Evolutionary conservation across 1,284 basidiomycete genomes (phyloP).

Genomic region (Papiliotrema fonsecae): DNA sequence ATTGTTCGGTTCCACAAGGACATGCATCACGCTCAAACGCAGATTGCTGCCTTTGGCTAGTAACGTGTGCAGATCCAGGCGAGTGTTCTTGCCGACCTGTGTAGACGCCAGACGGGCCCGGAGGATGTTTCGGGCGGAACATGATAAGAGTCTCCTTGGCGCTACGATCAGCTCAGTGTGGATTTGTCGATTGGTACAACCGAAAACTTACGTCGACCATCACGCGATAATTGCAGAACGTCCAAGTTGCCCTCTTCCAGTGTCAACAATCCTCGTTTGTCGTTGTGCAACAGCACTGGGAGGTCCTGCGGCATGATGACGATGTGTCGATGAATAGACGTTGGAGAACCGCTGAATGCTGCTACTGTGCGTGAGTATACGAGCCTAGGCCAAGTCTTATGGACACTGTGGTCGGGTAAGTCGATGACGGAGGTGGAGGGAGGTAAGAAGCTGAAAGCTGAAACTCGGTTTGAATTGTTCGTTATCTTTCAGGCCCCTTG

Average conservation of each 20-base stretch:
- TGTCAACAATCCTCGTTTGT: slow-evolving; percentile 38
- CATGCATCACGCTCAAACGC: slow-evolving; percentile 37
- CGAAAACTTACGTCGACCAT: slow-evolving; percentile 37
- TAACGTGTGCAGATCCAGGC: slow-evolving; percentile 35
- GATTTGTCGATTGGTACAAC: neutral
- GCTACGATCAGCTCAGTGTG: slow-evolving; percentile 15
- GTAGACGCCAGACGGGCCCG: slow-evolving; percentile 20
- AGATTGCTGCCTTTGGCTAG: slow-evolving; percentile 22
- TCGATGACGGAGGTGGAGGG: neutral
- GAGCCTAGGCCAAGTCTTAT: no score
- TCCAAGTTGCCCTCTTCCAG: slow-evolving; percentile 38
- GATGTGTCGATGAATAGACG: neutral
- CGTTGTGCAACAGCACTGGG: slow-evolving; percentile 39
- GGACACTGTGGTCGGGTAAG: neutral
- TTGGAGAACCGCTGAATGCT: neutral
- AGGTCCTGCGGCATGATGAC: slow-evolving; percentile 32
- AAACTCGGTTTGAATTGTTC: no score
- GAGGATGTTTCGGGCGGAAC: slow-evolving; percentile 30
- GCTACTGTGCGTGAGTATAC: neutral
- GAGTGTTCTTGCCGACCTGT: slow-evolving; percentile 11
- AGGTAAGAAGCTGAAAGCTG: no score
- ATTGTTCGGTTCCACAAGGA: slow-evolving; percentile 37
- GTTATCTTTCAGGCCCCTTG: no score
- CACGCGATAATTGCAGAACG: slow-evolving; percentile 40
- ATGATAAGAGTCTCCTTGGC: slow-evolving; percentile 37